These are phyloP conservation scores for Stenogyne calaminthoides DNA, from an alignment of 305 asterid genomes.

Conservation along the genomic window DNA sequence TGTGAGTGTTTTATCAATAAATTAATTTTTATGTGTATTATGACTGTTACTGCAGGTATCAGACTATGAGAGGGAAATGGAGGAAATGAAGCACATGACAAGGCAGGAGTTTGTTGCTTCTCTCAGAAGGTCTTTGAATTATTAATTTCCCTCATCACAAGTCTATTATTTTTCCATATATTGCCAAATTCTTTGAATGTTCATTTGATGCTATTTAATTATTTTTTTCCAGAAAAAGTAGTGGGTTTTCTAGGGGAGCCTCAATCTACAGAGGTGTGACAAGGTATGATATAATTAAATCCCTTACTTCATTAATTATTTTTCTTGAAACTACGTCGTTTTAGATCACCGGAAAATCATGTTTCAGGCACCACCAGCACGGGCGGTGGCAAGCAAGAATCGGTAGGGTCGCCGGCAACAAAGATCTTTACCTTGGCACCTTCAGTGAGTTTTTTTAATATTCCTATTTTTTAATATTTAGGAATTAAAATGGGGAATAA, in stretches of 20 bases:
- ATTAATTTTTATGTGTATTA: not conserved
- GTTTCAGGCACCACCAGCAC: slow-evolving; percentile 76
- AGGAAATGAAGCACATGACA: slow-evolving; percentile 84
- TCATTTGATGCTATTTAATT: not conserved
- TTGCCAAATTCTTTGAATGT: not conserved
- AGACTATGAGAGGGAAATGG: slow-evolving; percentile 73
- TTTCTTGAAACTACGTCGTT: not conserved
- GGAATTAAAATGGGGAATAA: not conserved
- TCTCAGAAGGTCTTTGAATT: slow-evolving; percentile 64
- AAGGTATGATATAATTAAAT: slow-evolving; percentile 35
- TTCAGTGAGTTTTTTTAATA: slow-evolving; percentile 50
- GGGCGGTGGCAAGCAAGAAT: slow-evolving; percentile 85
- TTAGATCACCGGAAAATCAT: slow-evolving; percentile 10
- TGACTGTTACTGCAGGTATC: slow-evolving; percentile 38
- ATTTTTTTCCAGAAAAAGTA: slow-evolving; percentile 54
- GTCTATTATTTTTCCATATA: not conserved
- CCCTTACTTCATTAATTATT: not conserved
- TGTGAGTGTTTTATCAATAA: not conserved
- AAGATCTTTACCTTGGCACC: slow-evolving; percentile 77
- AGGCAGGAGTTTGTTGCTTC: slow-evolving; percentile 97
- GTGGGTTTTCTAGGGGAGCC: slow-evolving; percentile 77
- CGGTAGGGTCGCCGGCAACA: slow-evolving; percentile 78
- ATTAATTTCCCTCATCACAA: not conserved
- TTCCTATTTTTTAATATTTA: not conserved
- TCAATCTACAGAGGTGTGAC: slow-evolving; percentile 79